These are phyloP conservation scores for Solanum pinnatisectum DNA, from an alignment of 257 asterid genomes.

Conservation along the genomic window DNA sequence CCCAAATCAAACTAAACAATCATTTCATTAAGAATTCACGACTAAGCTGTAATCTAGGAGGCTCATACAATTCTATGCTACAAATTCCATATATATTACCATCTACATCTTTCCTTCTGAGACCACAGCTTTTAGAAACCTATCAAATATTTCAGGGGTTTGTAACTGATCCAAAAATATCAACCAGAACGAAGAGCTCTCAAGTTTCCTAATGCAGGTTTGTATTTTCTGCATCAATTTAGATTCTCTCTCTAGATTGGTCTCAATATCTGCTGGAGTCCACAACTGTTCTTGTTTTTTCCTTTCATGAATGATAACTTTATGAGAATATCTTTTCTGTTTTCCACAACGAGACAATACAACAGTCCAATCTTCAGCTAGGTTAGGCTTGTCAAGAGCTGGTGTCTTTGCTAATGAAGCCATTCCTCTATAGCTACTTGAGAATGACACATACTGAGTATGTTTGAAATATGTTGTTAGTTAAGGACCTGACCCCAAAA, in stretches of 20 bases:
- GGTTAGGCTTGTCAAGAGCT: slow-evolving; percentile 9
- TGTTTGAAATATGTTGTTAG: neutral
- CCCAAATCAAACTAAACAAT: slow-evolving; percentile 63
- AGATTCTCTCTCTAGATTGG: slow-evolving; percentile 38
- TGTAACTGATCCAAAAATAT: slow-evolving; percentile 36
- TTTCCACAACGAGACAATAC: slow-evolving; percentile 62
- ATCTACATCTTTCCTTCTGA: slow-evolving; percentile 45
- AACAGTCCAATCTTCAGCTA: slow-evolving; percentile 53
- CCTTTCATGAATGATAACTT: slow-evolving; percentile 11
- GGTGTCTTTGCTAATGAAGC: slow-evolving; percentile 22
- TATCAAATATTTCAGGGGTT: slow-evolving; percentile 22
- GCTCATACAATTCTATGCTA: slow-evolving; percentile 61
- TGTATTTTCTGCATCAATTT: slow-evolving; percentile 55
- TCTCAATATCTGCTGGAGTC: slow-evolving; percentile 46
- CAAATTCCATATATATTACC: slow-evolving; percentile 79
- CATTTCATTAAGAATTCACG: slow-evolving; percentile 64
- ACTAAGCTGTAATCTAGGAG: slow-evolving; percentile 65
- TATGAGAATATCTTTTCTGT: slow-evolving; percentile 11
- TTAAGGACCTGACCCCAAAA: neutral
- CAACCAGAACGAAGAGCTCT: slow-evolving; percentile 32
- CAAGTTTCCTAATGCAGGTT: slow-evolving; percentile 30
- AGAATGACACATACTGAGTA: neutral
- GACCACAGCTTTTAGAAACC: slow-evolving; percentile 33
- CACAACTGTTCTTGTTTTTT: slow-evolving; percentile 32
- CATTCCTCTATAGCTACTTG: slow-evolving; percentile 11